Evolutionary conservation across 2,329 filamentous ascomycete genomes (phyloP), one percentile per base, ranked within the genome.

Genomic region (Stromatinia cepivora): DNA sequence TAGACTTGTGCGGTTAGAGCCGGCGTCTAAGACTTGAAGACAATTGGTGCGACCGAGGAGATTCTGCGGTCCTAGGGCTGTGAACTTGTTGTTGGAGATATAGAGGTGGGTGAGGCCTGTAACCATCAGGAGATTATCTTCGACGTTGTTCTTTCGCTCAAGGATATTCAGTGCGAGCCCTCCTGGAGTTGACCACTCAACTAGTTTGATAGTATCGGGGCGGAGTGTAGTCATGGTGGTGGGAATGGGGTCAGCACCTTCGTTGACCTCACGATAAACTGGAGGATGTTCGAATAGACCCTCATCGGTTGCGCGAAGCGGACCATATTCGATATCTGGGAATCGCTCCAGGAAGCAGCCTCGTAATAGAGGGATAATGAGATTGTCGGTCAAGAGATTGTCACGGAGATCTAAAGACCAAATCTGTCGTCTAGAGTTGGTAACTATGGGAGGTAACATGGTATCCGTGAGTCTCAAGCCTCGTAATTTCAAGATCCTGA

Each of bases 381-480:
- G 73, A 3, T 50, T 73, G 73, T 88, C 86, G 0, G 82, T 83
- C 13, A 89, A 74, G 15, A 79, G 81, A 72, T 89, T 90, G 8
- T 81, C 66, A 50, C 81, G 79, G 0, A 89, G 63, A 71, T 89
- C 86, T 6, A 89, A 75, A 72, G 86, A 87, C 86, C 87, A 89
- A 15, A 89, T 76, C 39, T 80, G 82, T 15, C 70, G 70, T 6
- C 72, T 69, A 61, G 81, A 81, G 7, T 76, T 71, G 70, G 75
- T 72, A 74, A 85, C 73, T 53, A 82, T 71, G 4, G 76, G 54
- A 0, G 77, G 68, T 3, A 80, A 77, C 2, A 79, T 76, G 1
- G 69, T 67, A 69, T 85, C 81, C 31, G 83, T 81, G 31, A 88
- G 73, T 70, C 84, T 81, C 31, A 84, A 80, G 2, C 81, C 79